A percentile compares a stretch with the other conserved stretches of the same genome.
phyloP scores from a whole-genome alignment of 2,329 filamentous ascomycete genomes.

The Colletotrichum simmondsii region DNA sequence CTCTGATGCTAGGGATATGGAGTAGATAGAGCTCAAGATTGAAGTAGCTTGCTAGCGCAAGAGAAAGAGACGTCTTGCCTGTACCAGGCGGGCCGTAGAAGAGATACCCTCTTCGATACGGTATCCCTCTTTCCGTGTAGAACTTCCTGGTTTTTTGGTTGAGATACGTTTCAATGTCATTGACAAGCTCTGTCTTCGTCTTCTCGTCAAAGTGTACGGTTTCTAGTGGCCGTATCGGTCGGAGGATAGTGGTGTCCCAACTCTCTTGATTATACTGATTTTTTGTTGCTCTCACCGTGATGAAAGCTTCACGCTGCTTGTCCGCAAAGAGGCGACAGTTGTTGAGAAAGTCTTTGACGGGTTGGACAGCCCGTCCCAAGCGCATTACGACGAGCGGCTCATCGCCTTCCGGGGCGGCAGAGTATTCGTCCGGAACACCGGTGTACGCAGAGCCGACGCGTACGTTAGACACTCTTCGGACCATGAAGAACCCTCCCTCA shows the following conservation, averaged over 20 bases:
- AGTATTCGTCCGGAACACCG: conserved; percentile 44
- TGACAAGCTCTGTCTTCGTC: conserved; percentile 71
- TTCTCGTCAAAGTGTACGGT: conserved; percentile 50
- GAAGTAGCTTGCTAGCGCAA: conserved; percentile 76
- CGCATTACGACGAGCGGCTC: conserved; percentile 52
- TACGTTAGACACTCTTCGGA: conserved; percentile 43
- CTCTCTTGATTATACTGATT: conserved; percentile 38
- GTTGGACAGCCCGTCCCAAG: conserved; percentile 46
- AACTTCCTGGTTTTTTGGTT: conserved; percentile 66
- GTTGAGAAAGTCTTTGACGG: conserved; percentile 44
- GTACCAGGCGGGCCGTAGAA: conserved; percentile 79
- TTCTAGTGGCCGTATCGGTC: conserved; percentile 38
- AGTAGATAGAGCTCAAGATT: conserved; percentile 81
- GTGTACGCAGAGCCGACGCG: conserved; percentile 23
- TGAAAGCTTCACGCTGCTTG: conserved; percentile 47
- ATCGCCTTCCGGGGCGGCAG: conserved; percentile 45
- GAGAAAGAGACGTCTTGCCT: conserved; percentile 81
- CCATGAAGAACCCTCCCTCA: conserved; percentile 47
- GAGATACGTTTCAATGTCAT: conserved; percentile 77
- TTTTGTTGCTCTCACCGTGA: conserved; percentile 48
- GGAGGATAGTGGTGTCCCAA: conserved; percentile 50
- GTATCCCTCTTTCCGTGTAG: conserved; percentile 79
- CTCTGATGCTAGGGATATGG: conserved; percentile 65
- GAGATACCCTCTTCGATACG: conserved; percentile 78
- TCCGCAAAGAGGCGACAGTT: conserved; percentile 45